Evolutionary conservation across 768 basidiomycete species (phyloP).

Genomic region (Russula virescens): DNA sequence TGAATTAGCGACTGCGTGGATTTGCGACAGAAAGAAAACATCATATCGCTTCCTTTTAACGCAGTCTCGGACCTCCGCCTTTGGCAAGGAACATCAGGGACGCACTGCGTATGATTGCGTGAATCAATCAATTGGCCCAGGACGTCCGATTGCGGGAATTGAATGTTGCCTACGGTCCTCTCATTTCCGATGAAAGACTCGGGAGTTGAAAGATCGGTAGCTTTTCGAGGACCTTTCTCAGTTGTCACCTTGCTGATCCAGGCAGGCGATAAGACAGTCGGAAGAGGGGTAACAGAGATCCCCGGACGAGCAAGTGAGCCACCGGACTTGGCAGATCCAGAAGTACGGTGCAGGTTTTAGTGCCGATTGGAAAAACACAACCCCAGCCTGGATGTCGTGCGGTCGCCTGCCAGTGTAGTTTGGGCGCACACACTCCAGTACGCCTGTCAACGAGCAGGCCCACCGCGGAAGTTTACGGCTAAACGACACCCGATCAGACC

Average conservation of each 20-base stretch:
- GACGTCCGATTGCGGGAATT: neutral
- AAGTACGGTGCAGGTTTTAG: neutral
- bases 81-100: conserved; percentile 5
- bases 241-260: conserved; percentile 6
- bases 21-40: conserved; percentile 1
- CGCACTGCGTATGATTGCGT: neutral
- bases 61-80: neutral
- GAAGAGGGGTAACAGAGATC: conserved; percentile 10
- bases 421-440: neutral
- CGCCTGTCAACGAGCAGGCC: conserved; percentile 8
- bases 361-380: conserved; percentile 5
- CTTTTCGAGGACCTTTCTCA: conserved; percentile 8
- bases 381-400: conserved; percentile 8
- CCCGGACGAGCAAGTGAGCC: neutral
- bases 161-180: conserved; percentile 13
- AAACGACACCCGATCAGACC: conserved; percentile 18
- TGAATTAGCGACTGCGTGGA: conserved; percentile 6
- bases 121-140: neutral
- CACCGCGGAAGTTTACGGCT: conserved; percentile 4
- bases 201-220: neutral
- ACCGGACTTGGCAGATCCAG: conserved; percentile 2
- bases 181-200: conserved; percentile 11
- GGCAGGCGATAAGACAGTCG: neutral
- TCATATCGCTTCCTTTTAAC: conserved; percentile 1
- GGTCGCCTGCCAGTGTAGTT: conserved; percentile 3